Percentiles rank a stretch among this genome's conserved stretches.
Conservation (phyloP, 2,329 filamentous ascomycete species). For the Purpureocillium takamizusanense region DNA sequence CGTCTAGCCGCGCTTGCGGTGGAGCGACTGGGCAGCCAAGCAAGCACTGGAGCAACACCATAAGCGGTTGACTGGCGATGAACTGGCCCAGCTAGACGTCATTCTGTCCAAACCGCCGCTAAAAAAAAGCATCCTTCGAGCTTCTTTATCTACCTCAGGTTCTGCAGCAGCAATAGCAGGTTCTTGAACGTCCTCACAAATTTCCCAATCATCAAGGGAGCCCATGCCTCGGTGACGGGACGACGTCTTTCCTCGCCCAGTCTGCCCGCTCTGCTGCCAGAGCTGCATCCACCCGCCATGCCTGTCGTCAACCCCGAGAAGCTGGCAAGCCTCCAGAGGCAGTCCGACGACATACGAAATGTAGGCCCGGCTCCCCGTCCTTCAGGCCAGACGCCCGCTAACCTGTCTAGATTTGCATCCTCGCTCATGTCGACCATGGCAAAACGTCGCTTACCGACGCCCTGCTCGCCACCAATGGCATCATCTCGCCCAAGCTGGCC, state of each 20-base stretch:
- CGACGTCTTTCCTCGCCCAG: background rate
- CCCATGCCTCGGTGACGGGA: background rate
- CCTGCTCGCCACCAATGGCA: slow-evolving; percentile 95
- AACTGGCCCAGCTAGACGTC: too few species aligned
- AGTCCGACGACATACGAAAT: slow-evolving; percentile 86
- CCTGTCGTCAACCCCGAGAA: slow-evolving; percentile 86
- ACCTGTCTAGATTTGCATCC: slow-evolving; percentile 68
- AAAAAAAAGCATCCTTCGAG: too few species aligned
- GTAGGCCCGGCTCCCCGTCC: slow-evolving; percentile 38
- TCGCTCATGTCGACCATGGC: slow-evolving; percentile 96
- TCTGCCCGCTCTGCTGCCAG: background rate
- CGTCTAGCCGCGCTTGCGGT: too few species aligned
- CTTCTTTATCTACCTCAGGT: too few species aligned
- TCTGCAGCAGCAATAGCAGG: too few species aligned
- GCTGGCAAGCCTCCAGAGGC: slow-evolving; percentile 80
- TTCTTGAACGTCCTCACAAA: too few species aligned
- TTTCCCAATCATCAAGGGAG: too few species aligned
- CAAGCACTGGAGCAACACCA: too few species aligned
- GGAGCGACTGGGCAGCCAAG: too few species aligned
- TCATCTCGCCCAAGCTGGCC: slow-evolving; percentile 94
- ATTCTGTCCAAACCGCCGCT: too few species aligned
- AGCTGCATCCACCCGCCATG: slow-evolving; percentile 42
- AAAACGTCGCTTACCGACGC: slow-evolving; percentile 97
- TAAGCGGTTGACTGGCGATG: too few species aligned
- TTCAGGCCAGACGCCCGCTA: background rate